Conservation (phyloP, 2,329 filamentous ascomycete genomes). For the Ophiostoma himal-ulmi region DNA sequence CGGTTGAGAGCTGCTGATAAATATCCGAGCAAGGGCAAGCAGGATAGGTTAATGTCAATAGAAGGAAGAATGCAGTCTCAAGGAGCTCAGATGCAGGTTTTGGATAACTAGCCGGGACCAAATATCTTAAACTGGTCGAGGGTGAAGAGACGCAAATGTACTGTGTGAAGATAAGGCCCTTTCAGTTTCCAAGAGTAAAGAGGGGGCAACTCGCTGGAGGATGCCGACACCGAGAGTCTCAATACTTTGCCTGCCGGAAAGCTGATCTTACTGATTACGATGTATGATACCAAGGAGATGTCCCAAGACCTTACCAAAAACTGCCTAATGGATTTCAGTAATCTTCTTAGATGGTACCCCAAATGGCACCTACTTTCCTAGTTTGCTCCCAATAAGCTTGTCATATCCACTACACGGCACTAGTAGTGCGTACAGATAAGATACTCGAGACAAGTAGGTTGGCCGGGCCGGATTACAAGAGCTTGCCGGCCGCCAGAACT, state of each 20-base stretch:
- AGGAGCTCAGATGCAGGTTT: background rate
- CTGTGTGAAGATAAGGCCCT: background rate
- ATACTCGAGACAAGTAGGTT: background rate
- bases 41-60: background rate
- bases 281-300: background rate
- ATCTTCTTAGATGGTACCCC: background rate
- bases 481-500: background rate
- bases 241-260: background rate
- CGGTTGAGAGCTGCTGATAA: background rate
- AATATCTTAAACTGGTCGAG: background rate
- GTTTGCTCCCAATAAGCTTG: background rate
- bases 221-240: background rate
- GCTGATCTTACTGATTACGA: background rate
- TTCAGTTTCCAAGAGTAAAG: background rate
- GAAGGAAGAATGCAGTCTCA: background rate
- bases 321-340: background rate
- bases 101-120: background rate
- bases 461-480: background rate
- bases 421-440: background rate
- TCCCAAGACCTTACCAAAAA: background rate
- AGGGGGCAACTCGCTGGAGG: background rate
- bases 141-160: background rate
- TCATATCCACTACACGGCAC: background rate
- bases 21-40: background rate
- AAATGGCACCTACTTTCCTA: background rate